Conservation (phyloP, 2,329 filamentous ascomycete genomes). For the Xylaria polymorpha region DNA sequence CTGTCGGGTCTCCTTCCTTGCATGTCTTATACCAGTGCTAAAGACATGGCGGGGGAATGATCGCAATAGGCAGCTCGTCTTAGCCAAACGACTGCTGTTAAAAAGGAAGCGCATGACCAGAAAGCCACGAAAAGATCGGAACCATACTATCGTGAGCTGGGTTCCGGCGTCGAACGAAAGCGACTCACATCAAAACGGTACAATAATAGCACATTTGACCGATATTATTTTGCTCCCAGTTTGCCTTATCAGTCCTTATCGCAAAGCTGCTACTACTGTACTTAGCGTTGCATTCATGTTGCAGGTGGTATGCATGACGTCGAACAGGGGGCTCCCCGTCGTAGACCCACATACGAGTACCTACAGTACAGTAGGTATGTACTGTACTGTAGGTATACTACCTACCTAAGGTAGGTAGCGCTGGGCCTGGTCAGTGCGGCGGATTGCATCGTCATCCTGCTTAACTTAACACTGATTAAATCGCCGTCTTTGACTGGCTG, state of each 20-base stretch:
- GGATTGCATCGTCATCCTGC: slow-evolving; percentile 29
- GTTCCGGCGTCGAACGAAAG: background rate
- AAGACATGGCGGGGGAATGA: slow-evolving; percentile 43
- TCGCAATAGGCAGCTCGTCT: slow-evolving; percentile 38
- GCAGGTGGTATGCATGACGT: background rate
- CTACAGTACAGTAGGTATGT: too few species aligned
- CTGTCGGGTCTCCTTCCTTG: background rate
- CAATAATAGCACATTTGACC: background rate
- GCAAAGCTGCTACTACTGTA: background rate
- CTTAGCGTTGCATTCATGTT: background rate
- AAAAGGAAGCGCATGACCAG: slow-evolving; percentile 47
- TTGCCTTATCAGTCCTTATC: slow-evolving; percentile 10
- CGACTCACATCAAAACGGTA: background rate
- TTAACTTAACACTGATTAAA: slow-evolving; percentile 3
- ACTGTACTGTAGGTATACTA: too few species aligned
- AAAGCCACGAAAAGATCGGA: slow-evolving; percentile 28
- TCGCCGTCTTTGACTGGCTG: background rate
- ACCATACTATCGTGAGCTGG: slow-evolving; percentile 43
- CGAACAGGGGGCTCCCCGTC: background rate
- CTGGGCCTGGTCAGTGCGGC: slow-evolving; percentile 8
- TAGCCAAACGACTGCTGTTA: slow-evolving; percentile 42
- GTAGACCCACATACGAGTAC: background rate
- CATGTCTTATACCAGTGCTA: slow-evolving; percentile 39
- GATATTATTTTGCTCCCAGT: slow-evolving; percentile 7
- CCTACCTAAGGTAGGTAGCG: too few species aligned